A percentile compares a stretch with the other conserved stretches of the same genome.
phyloP scores from a whole-genome alignment of 1,284 basidiomycete species.

The Pyrrhoderma lamaoense region DNA sequence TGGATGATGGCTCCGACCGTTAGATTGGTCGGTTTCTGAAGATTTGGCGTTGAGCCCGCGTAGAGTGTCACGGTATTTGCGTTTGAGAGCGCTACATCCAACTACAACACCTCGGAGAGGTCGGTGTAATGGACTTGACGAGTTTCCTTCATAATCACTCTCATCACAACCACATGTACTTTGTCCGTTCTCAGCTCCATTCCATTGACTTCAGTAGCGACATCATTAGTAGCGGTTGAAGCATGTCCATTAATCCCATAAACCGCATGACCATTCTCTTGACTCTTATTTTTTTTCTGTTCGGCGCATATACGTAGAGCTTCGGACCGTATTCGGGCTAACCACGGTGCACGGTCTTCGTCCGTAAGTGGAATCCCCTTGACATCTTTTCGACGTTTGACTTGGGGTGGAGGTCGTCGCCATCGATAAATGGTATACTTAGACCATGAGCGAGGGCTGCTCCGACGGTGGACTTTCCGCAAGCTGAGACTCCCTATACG shows the following conservation, averaged over 20 bases:
- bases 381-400: slow-evolving; percentile 89
- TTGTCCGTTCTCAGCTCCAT: no score
- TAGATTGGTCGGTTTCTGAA: no score
- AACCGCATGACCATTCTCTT: slow-evolving; percentile 17
- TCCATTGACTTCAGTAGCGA: no score
- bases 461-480: slow-evolving; percentile 89
- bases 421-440: slow-evolving; percentile 76
- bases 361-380: slow-evolving; percentile 74
- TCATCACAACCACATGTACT: no score
- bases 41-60: slow-evolving; percentile 39
- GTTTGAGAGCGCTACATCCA: slow-evolving; percentile 84
- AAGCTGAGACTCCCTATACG: slow-evolving; percentile 67
- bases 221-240: no score
- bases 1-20: no score
- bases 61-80: slow-evolving; percentile 75
- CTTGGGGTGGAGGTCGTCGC: slow-evolving; percentile 81
- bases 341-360: slow-evolving; percentile 82
- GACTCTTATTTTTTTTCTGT: slow-evolving; percentile 28
- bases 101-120: slow-evolving; percentile 53
- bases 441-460: slow-evolving; percentile 54
- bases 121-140: no score
- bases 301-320: slow-evolving; percentile 46
- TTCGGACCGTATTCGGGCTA: slow-evolving; percentile 61
- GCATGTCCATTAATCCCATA: no score
- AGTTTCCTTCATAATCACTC: neutral